A percentile compares a stretch with the other conserved stretches of the same genome.
phyloP scores from a whole-genome alignment of 768 basidiomycete genomes.

The Xerocomus spinulosus region DNA sequence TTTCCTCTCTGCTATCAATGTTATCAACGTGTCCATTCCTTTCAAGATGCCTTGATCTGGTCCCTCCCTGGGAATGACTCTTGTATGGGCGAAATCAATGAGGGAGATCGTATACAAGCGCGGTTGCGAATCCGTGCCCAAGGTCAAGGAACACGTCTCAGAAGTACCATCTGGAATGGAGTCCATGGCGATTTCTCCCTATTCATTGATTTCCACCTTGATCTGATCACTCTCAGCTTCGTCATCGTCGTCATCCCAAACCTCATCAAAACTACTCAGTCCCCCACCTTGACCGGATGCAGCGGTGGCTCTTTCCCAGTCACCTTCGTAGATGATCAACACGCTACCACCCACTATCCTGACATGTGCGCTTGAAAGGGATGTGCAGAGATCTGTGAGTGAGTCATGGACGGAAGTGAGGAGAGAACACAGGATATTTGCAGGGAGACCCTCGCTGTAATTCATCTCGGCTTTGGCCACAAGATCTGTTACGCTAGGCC shows the following conservation, averaged over 20 bases:
- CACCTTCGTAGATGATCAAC: conserved; percentile 76
- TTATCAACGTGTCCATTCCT: conserved; percentile 65
- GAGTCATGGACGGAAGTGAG: conserved; percentile 52
- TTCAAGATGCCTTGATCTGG: conserved; percentile 73
- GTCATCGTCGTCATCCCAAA: conserved; percentile 34
- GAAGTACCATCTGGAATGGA: conserved; percentile 7
- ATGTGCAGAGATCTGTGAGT: conserved; percentile 45
- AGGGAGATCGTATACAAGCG: conserved; percentile 57
- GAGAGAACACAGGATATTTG: conserved; percentile 49
- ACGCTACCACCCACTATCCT: conserved; percentile 82
- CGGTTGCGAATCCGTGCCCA: conserved; percentile 4
- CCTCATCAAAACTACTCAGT: conserved; percentile 6
- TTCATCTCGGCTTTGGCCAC: too few species aligned
- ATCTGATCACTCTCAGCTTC: conserved; percentile 38
- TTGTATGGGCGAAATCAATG: conserved; percentile 95
- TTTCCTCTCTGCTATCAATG: conserved; percentile 56
- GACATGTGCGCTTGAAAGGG: conserved; percentile 54
- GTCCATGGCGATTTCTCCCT: conserved; percentile 19
- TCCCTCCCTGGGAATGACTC: conserved; percentile 61
- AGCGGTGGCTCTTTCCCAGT: conserved; percentile 37
- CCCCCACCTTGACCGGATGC: conserved; percentile 35
- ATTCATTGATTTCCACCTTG: conserved; percentile 33
- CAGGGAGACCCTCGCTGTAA: conserved; percentile 49
- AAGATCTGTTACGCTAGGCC: too few species aligned
- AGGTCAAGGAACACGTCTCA: conserved; percentile 39